Evolutionary conservation across 371 early-diverging fungal species (phyloP), one percentile per base, ranked within the genome.

Genomic region (Blakeslea trispora): DNA sequence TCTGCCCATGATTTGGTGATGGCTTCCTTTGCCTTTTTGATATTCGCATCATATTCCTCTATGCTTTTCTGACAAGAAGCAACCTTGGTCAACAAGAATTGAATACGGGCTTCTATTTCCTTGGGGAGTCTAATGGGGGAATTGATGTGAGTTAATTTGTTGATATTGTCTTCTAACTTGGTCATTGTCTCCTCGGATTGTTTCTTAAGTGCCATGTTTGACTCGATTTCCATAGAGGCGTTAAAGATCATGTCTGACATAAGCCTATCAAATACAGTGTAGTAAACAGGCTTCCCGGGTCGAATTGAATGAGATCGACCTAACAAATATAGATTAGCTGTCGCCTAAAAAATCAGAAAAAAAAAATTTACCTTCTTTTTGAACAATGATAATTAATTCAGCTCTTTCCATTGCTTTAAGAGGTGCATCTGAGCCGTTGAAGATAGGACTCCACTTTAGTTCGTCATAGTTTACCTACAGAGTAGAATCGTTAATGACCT

Each of bases 371-470:
- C 90, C 93, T 66, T 93, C 81, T 51, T 85, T 74, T 43, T 92
- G 85, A 4, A 67, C 57, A 53, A 94, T 80, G 1, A 79, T 75
- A 52, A 96, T 91, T 28, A 96, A 72, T 52, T 93, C 93, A 14
- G 92, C 89, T 40, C 90, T 81, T 61, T 95, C 95, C 88, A 96
- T 89, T 1, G 85, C 90, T 59, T 83, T 77, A 15, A 95, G 69
- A 1, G 94, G 81, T 3, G 65, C 74, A 35, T 92, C 93, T 31
- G 86, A 84, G 13, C 91, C 90, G 34, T 85, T 86, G 73, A 96
- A 96, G 42, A 90, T 68, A 14, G 90, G 71, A 31, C 86, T 83
- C 71, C 83, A 87, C 63, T 86, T 84, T 50, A 94, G 66, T 43
- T 84, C 86, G 74, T 95, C 93, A 63, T 89, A 95, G 43, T 83